Evolutionary conservation across 176 grass and related monocot species (phyloP), one percentile per base, ranked within the genome.

Genomic region (Triticum dicoccoides): DNA sequence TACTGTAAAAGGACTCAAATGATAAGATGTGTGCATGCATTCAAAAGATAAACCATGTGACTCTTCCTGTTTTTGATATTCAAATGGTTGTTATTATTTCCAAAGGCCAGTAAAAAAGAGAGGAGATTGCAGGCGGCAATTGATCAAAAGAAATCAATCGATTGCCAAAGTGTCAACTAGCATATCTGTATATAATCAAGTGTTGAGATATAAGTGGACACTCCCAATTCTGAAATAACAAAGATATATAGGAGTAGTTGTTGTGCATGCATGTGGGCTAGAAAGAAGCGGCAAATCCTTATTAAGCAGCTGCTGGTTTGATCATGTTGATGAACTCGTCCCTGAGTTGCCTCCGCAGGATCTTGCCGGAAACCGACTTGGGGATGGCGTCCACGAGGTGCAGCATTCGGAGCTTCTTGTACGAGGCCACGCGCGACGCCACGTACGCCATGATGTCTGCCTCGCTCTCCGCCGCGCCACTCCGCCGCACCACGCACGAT

Each of bases 291-390:
- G 49, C 18, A 8, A 47, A 14, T 72, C 34, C 47, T 29, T 21
- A 59, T 59, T 59, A 59, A 59, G 54, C 54, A 25, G 83, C 73
- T 32, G 39, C 23, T 4, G 38, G 15, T 13, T 86, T 90, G 64
- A 25, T 56, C 25, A 15, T 92, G 24, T 85, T 49, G 39, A 80
- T 34, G 81, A 90, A 80, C 6, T 84, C 83, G 61, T 98, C 93
- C 77, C 93, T 92, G 61, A 98, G 91, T 73, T 92, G 82, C 85
- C 93, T 89, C 67, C 93, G 88, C 81, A 98, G 29, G 66, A 95
- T 98, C 91, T 98, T 98, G 44, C 93, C 96, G 5, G 93, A 91
- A 2, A 92, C 84, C 6, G 96, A 98, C 87, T 93, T 98, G 1
- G 96, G 93, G 17, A 98, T 95, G 30, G 84, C 86, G 73, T 93